These are phyloP conservation scores for Biscogniauxia sp. DNA, from an alignment of 2,329 filamentous ascomycete species.

Conservation along the genomic window DNA sequence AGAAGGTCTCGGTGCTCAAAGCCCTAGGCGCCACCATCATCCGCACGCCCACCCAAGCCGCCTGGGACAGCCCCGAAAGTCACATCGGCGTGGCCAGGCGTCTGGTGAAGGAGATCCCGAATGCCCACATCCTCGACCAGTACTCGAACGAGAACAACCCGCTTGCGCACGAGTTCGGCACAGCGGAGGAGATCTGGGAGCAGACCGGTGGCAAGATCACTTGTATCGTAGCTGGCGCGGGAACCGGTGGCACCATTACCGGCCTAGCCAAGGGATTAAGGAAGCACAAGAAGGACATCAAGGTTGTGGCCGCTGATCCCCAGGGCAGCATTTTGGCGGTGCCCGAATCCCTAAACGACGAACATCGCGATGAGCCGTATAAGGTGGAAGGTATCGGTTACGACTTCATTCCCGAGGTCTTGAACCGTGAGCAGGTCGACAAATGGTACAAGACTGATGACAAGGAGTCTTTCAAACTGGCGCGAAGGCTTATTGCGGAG, in stretches of 20 bases:
- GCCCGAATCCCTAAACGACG: conserved; percentile 75
- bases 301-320: conserved; percentile 89
- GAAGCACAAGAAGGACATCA: conserved; percentile 83
- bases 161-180: conserved; percentile 87
- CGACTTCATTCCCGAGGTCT: conserved; percentile 94
- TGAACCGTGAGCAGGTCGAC: conserved; percentile 77
- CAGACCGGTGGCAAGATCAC: conserved; percentile 83
- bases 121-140: conserved; percentile 95
- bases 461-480: conserved; percentile 82
- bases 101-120: conserved; percentile 91
- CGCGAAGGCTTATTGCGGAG: conserved; percentile 87
- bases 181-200: conserved; percentile 92
- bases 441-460: conserved; percentile 99
- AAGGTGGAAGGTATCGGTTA: conserved; percentile 99
- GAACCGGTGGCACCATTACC: conserved; percentile 93
- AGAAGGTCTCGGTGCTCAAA: conserved; percentile 93
- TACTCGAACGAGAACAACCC: conserved; percentile 93
- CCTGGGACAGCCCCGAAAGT: conserved; percentile 90
- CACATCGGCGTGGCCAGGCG: conserved; percentile 93
- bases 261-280: conserved; percentile 80
- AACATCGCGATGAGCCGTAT: conserved; percentile 79
- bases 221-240: conserved; percentile 85
- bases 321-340: conserved; percentile 87
- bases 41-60: conserved; percentile 91
- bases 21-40: conserved; percentile 97